Base-by-base conservation (phyloP, 2,329 filamentous ascomycete genomes). In the Sporothrix pallida region DNA sequence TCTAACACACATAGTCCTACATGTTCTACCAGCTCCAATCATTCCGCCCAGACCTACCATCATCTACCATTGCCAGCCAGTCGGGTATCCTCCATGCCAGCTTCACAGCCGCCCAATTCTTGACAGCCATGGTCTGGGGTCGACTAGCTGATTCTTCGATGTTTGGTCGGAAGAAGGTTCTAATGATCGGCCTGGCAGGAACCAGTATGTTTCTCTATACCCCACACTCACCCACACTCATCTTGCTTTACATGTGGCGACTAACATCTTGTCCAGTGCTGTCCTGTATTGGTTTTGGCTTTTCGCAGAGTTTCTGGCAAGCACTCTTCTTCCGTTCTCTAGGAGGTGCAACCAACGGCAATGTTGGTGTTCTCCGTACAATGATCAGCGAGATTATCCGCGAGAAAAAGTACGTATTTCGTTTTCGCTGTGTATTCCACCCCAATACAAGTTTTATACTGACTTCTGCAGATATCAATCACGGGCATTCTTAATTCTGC, bases 1-100 rank as follows among this genome's bases (percentile, higher is more conserved):
- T 37, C 70, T 72, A 60, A 72, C 62, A 68, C 62, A 31, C 9
- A 4, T 10, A 92, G 81, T 88, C 92, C 1, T 97, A 97, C 81
- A 90, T 97, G 85, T 97, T 93, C 82, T 97, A 95, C 81, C 93
- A 96, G 81, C 87, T 97, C n/a, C 90, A 89, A 77, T 95, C 91
- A 74, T 95, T 97, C 78, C 83, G 88, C 74, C 83, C 85, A 0
- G 81, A 78, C 10, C 82, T 88, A 15, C 81, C 88, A 0, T 84
- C 87, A 77, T 86, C 92, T 31, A 89, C 87, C 1, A 94, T 97
- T 76, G 89, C 94, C 0, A 86, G 87, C 23, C 93, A 96, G 80
- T 92, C 92, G 0, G 94, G 94, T 54, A 83, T 97, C 2, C 84
- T 97, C 31, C 90, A 93, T 67, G 93, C 92, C 13, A 90, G 90